These are phyloP conservation scores for Wickerhamomyces alni DNA, from an alignment of 805 yeast species.

Conservation along the genomic window DNA sequence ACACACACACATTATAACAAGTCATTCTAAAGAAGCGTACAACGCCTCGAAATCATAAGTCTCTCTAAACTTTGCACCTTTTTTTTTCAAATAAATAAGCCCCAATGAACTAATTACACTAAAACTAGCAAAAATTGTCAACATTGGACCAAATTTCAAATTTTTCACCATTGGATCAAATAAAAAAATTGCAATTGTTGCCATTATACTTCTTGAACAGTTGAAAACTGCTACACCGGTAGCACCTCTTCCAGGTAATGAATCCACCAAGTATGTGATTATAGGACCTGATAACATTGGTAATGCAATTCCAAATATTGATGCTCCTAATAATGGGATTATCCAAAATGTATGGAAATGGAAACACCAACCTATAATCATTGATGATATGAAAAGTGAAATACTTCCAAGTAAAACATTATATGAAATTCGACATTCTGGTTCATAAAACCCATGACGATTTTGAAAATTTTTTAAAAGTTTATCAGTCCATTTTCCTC, in stretches of 20 bases:
- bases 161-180: slow-evolving; percentile 65
- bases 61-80: slow-evolving; percentile 59
- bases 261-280: slow-evolving; percentile 74
- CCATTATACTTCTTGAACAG: slow-evolving; percentile 63
- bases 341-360: slow-evolving; percentile 66
- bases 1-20: no score
- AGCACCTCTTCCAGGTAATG: slow-evolving; percentile 82
- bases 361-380: slow-evolving; percentile 84
- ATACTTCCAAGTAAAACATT: slow-evolving; percentile 63
- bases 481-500: slow-evolving; percentile 75
- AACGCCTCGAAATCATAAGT: slow-evolving; percentile 50
- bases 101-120: slow-evolving; percentile 37
- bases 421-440: slow-evolving; percentile 76
- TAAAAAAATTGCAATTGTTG: slow-evolving; percentile 70
- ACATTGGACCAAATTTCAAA: slow-evolving; percentile 66
- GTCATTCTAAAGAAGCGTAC: slow-evolving; percentile 39
- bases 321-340: slow-evolving; percentile 74
- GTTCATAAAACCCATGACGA: slow-evolving; percentile 60
- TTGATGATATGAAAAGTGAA: slow-evolving; percentile 54
- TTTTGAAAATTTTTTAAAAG: slow-evolving; percentile 46
- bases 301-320: slow-evolving; percentile 73
- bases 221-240: slow-evolving; percentile 84
- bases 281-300: slow-evolving; percentile 81
- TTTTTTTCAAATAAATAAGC: slow-evolving; percentile 41
- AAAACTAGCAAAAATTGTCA: slow-evolving; percentile 58